Base-by-base conservation (phyloP, 805 yeast species). In the Candida jianshihensis region DNA sequence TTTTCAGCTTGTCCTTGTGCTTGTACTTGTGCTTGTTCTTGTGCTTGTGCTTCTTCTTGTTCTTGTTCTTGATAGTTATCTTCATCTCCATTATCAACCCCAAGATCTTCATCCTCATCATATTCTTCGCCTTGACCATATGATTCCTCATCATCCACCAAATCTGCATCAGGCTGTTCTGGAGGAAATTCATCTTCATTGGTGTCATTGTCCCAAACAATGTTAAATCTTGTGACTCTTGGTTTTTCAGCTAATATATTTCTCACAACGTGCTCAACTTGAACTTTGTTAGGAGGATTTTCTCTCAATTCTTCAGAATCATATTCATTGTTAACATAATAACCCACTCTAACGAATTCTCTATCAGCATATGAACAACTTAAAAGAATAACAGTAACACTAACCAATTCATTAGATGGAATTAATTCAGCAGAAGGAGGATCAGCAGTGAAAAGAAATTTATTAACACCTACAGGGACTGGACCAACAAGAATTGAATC, bases 401-500 rank as follows among this genome's bases (percentile, higher is more conserved):
- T 78, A 12, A 92, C 97, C 44, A 92, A 70, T 57, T 92, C 98
- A 47, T 87, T 81, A 4, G 96, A 96, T 0, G 99, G 99, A 46
- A 92, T 92, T 47, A 89, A 62, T 48, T 90, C 97, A 0, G 97
- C 94, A 1, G 90, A 78, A 1, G 99, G 99, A 0, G 99, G 95
- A 52, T 94, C 97, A 0, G 97, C 97, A 15, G 85, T 77, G 58
- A 92, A 83, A 10, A 89, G 71, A 52, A 92, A 92, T 60, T 90
- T 88, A 56, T 92, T 92, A 28, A 90, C 78, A 1, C 99, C 99
- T 2, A 92, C 95, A 0, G 98, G 99, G 2, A 92, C 95, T 0
- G 99, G 99, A 0, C 99, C 99, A 4, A 92, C 99, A n/a, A 92
- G 64, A 26, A 92, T 78, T 1, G 97, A 88, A 55, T 92, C 99